phyloP scores from a whole-genome alignment of 2,329 filamentous ascomycete species.

The Monosporascus sp. region DNA sequence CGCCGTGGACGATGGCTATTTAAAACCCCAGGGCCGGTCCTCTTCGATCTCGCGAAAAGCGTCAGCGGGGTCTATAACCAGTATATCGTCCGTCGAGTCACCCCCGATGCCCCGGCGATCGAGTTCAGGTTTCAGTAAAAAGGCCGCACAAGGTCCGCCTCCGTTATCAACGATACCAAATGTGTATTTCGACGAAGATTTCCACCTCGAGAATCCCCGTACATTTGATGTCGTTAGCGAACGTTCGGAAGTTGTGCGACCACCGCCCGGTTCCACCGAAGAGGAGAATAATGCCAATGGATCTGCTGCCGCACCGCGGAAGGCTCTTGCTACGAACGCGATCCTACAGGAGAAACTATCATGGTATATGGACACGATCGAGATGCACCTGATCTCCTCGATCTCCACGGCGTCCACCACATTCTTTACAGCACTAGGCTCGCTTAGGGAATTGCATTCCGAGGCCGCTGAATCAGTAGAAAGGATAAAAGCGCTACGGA shows the following conservation, averaged over 20 bases:
- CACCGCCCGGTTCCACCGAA: slow-evolving; percentile 47
- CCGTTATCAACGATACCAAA: slow-evolving; percentile 86
- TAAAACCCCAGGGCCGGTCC: slow-evolving; percentile 39
- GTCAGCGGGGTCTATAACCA: slow-evolving; percentile 42
- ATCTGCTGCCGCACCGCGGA: slow-evolving; percentile 59
- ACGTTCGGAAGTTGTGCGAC: slow-evolving; percentile 87
- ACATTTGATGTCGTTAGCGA: slow-evolving; percentile 97
- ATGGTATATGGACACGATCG: slow-evolving; percentile 99
- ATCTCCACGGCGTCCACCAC: slow-evolving; percentile 94
- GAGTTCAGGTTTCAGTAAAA: slow-evolving; percentile 47
- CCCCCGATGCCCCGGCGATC: slow-evolving; percentile 37
- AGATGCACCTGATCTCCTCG: slow-evolving; percentile 92
- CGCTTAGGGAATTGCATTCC: slow-evolving; percentile 81
- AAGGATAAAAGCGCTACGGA: slow-evolving; percentile 73
- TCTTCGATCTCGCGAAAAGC: slow-evolving; percentile 32
- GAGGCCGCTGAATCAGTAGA: slow-evolving; percentile 89
- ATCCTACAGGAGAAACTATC: slow-evolving; percentile 97
- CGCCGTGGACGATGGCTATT: slow-evolving; percentile 35
- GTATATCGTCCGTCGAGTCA: slow-evolving; percentile 44
- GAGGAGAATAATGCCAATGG: slow-evolving; percentile 54
- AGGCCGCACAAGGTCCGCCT: slow-evolving; percentile 65
- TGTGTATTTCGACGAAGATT: slow-evolving; percentile 93
- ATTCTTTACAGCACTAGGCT: slow-evolving; percentile 91
- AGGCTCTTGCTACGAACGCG: slow-evolving; percentile 89
- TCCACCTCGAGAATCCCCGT: slow-evolving; percentile 90